These are phyloP conservation scores for Athelia psychrophila DNA, from an alignment of 1,284 basidiomycete genomes.

Conservation along the genomic window DNA sequence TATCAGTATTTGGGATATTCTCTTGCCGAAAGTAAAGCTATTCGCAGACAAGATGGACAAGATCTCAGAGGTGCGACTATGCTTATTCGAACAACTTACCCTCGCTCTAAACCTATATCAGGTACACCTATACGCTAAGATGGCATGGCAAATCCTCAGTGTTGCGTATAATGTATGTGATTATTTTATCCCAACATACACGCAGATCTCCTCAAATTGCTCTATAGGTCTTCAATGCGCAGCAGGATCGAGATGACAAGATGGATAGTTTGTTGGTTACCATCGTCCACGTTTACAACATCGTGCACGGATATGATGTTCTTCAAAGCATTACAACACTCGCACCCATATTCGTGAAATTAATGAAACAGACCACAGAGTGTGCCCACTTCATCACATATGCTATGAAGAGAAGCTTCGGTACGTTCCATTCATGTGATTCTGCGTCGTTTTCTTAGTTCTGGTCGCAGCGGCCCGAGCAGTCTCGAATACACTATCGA, in stretches of 20 bases:
- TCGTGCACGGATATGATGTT: constrained; percentile 8
- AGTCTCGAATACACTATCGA: background rate
- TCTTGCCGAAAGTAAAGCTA: constrained; percentile 1
- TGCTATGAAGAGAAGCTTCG: constrained; percentile 1
- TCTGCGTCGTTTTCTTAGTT: too few species aligned
- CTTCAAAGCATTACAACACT: constrained; percentile 5
- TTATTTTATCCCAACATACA: background rate
- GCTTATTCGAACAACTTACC: background rate
- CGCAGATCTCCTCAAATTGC: background rate
- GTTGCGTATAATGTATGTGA: constrained; percentile 12
- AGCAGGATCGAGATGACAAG: constrained; percentile 5
- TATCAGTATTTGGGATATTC: background rate
- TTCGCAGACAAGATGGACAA: constrained; percentile 2
- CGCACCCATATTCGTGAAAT: background rate
- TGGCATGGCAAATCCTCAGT: constrained; percentile 12
- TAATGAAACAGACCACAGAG: constrained; percentile 12
- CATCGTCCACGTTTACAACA: constrained; percentile 10
- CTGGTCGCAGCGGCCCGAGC: too few species aligned
- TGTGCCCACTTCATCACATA: constrained; percentile 17
- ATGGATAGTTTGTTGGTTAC: constrained; percentile 11
- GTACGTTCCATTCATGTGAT: background rate
- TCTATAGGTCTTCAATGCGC: constrained; percentile 2
- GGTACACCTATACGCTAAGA: constrained; percentile 18
- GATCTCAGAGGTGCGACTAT: constrained; percentile 1
- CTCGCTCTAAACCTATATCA: background rate